Evolutionary conservation across 495 filamentous ascomycete species (phyloP).

Genomic region (Penicillium subrubescens): DNA sequence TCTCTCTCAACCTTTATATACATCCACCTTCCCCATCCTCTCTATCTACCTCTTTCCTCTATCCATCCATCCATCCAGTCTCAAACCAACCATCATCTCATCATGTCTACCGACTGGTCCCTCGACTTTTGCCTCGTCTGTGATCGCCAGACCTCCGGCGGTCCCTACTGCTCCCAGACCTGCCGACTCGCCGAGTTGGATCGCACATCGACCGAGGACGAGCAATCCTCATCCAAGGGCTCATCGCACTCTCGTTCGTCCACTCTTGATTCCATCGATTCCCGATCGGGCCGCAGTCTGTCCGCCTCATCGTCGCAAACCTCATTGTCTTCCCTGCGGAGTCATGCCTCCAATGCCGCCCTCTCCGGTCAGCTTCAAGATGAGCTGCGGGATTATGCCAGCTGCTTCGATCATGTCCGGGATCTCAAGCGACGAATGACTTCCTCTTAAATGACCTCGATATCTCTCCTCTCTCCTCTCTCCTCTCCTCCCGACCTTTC

Average conservation of each 20-base stretch:
- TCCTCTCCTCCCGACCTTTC: not conserved
- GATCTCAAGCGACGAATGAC: constrained; percentile 63
- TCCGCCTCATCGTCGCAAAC: constrained; percentile 84
- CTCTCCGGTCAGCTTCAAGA: constrained; percentile 75
- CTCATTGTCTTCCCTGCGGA: constrained; percentile 78
- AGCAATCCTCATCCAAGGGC: constrained; percentile 44
- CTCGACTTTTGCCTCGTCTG: constrained; percentile 94
- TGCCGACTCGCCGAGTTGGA: constrained; percentile 90
- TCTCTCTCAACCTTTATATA: not conserved
- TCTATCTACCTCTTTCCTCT: constrained; percentile 1
- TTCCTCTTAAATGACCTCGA: constrained; percentile 24
- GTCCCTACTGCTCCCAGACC: constrained; percentile 88
- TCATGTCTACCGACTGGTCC: constrained; percentile 81
- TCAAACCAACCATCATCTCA: not conserved
- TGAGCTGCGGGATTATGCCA: constrained; percentile 83
- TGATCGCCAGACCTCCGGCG: constrained; percentile 79
- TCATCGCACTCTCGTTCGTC: constrained; percentile 40
- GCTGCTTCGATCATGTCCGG: constrained; percentile 82
- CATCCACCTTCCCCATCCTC: not conserved
- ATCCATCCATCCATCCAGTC: not conserved
- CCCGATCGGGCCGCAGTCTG: constrained; percentile 41
- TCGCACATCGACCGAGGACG: constrained; percentile 51
- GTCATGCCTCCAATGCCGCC: constrained; percentile 55
- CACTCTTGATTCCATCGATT: constrained; percentile 24
- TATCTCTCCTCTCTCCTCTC: not conserved